Evolutionary conservation across 176 grass and related monocot genomes (phyloP).

Genomic region (Ensete glaucum): DNA sequence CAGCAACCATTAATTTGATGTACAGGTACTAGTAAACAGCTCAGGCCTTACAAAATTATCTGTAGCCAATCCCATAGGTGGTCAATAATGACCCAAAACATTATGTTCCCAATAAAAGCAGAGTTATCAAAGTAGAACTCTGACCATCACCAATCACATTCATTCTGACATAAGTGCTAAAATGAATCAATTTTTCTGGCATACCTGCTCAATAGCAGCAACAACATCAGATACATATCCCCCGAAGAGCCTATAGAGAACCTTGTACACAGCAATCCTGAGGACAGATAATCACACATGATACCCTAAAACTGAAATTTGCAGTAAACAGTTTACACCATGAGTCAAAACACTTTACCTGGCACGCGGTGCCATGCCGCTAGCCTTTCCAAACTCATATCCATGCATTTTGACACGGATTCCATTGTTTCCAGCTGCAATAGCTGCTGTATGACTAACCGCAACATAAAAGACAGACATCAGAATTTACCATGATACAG

Average conservation of each 20-base stretch:
- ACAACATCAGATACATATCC: constrained; percentile 98
- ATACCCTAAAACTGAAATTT: not conserved
- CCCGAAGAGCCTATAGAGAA: constrained; percentile 95
- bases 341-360: constrained; percentile 34
- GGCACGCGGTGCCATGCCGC: constrained; percentile 97
- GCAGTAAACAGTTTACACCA: not conserved
- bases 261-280: constrained; percentile 98
- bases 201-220: constrained; percentile 95
- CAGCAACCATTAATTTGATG: not conserved
- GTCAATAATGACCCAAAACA: no score
- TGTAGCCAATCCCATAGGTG: not conserved
- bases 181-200: not conserved
- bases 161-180: not conserved
- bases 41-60: not conserved
- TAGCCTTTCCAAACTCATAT: constrained; percentile 87
- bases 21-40: not conserved
- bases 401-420: constrained; percentile 92
- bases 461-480: constrained; percentile 4
- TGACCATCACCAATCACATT: not conserved
- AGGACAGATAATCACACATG: constrained; percentile 9
- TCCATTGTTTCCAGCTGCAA: constrained; percentile 98
- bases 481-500: constrained; percentile 4
- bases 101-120: no score
- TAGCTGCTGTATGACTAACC: constrained; percentile 84
- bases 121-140: not conserved